Conservation (phyloP, 2,329 filamentous ascomycete genomes). For the Volutella citrinella region DNA sequence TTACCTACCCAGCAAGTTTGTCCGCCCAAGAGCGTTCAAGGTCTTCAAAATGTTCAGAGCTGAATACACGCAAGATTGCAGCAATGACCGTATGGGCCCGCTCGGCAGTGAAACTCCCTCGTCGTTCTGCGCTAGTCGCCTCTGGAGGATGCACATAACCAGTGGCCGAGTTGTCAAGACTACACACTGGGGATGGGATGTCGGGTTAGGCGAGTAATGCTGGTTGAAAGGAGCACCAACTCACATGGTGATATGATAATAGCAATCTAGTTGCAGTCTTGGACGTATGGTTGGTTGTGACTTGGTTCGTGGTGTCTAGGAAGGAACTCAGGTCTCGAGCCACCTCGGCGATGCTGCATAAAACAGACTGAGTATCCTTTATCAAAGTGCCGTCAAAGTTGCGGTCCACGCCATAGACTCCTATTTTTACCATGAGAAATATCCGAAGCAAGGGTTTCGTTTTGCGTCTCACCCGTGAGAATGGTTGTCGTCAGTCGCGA, state of each 20-base stretch:
- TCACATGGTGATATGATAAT: constrained; percentile 3
- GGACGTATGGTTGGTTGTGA: constrained; percentile 1
- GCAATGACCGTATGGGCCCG: constrained; percentile 1
- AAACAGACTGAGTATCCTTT: constrained; percentile 4
- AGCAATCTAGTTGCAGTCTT: constrained; percentile 2
- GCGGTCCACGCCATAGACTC: constrained; percentile 5
- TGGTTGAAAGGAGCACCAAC: not conserved
- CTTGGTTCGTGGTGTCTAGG: not conserved
- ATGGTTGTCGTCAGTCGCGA: constrained; percentile 2
- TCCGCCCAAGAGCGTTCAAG: not conserved
- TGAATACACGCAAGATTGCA: constrained; percentile 2
- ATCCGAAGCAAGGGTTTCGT: too few species aligned
- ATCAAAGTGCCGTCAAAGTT: constrained; percentile 5
- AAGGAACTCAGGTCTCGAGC: constrained; percentile 1
- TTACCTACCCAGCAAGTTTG: constrained; percentile 1
- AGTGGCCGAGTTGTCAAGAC: constrained; percentile 4
- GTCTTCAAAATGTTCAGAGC: constrained; percentile 4
- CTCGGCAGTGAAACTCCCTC: not conserved
- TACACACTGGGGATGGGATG: too few species aligned
- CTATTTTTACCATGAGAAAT: too few species aligned
- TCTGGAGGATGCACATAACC: constrained; percentile 2
- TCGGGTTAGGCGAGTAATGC: too few species aligned
- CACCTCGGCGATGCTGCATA: not conserved
- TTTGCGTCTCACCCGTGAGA: not conserved
- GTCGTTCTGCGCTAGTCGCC: not conserved